Evolutionary conservation across 2,329 filamentous ascomycete genomes (phyloP), one percentile per base, ranked within the genome.

Genomic region (Venturia asperata): DNA sequence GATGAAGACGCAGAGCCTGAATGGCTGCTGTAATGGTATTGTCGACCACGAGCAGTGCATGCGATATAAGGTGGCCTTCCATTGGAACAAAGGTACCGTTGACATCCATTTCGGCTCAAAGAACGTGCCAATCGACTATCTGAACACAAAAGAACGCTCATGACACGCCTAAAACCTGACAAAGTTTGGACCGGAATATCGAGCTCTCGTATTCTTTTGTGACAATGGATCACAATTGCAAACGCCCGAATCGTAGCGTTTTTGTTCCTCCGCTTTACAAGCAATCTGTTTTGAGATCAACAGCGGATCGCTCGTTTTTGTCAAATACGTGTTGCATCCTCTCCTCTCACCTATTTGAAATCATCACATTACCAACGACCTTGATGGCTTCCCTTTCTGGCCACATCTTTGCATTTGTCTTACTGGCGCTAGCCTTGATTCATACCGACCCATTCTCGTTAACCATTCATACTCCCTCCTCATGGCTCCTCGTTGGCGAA

Each of bases 1-100:
- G 85, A 87, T 69, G 83, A 86, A 62, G 85, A 87, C 71, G 84
- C 84, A 2, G 84, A 87, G 68, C 85, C 85, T 3, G 84, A 87
- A 55, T 87, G 85, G 85, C 72, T 87, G 43, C 42, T 52, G 3
- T 47, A 62, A 34, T 34, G 30, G 37, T 21, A 10, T 24, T 19
- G 10, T 34, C 4, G 27, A 15, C 10, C 21, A 45, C 13, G 7
- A 62, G 30, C 3, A 3, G 30, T 34, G 30, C 30, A 6, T 34
- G 30, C 30, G 30, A 34, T 34, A 34, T 34, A 34, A 34, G 30
- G 30, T 34, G 30, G 30, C 30, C 30, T 6, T 34, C 30, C 30
- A 6, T 47, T n/a, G 19, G 19, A 47, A 21, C 43, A 47, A 47
- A 47, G 19, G 19, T n/a, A 21, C 21, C n/a, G n/a, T 9, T 47